Base-by-base conservation (phyloP, 495 filamentous ascomycete species). In the Jackrogersella minutella region DNA sequence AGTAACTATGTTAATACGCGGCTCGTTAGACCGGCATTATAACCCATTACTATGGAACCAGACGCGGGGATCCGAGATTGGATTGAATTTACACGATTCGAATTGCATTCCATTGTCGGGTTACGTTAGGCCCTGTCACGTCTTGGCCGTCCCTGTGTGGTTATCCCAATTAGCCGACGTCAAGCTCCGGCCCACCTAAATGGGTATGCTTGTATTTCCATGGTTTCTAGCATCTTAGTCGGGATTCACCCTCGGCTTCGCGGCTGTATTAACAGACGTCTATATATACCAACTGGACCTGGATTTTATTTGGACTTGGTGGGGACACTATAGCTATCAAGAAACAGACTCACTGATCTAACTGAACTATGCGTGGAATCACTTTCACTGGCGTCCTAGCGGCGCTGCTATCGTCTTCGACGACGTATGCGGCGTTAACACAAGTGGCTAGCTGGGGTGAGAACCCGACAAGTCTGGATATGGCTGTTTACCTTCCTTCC, bases 381-480 rank as follows among this genome's bases (percentile, higher is more conserved):
- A 49, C 47, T 24, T 8, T 54, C 0, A 34, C 24, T 26, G 14
- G 65, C 40, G 11, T 58, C 16, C 5, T 62, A 30, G 46, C 58
- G 9, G 58, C 36, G 17, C 13, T 68, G n/a, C 21, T 68, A 2
- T 52, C 46, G 8, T 58, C 37, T 6, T 44, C 43, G 19, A 58
- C 16, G n/a, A 47, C 64, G 2, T 22, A 69, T 50, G 66, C 66
- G 16, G 58, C 64, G 7, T 61, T 72, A 41, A 64, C 60, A 11
- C 51, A 61, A 17, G 50, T 74, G 17, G 52, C 49, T 7, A 24
- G 53, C 36, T 78, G 69, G 57, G 79, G 79, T 0, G 64, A 72
- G 17, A 81, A 82, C 62, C 81, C 81, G 6, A 77, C 74, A 9
- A 69, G 74, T 30, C 62, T 80, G n/a, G 64, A 70, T n/a, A 74